Evolutionary conservation across 1,139 yeast species (phyloP).

Genomic region (Geotrichum bryndzae): DNA sequence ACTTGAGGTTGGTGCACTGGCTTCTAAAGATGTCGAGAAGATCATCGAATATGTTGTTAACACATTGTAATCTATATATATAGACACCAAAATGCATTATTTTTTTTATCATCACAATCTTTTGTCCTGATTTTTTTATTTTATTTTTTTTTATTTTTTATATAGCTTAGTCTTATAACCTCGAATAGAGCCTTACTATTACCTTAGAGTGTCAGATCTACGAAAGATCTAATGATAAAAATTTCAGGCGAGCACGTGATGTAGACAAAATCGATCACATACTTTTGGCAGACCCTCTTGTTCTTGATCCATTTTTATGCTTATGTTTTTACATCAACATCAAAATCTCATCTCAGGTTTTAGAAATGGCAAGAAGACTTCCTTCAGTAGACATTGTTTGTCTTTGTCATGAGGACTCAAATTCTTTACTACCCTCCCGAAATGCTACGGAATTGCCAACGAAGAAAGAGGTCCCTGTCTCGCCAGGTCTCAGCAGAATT

Average conservation of each 20-base stretch:
- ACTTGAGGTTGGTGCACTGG: slow-evolving; percentile 70
- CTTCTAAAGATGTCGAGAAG: slow-evolving; percentile 71
- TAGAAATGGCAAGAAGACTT: slow-evolving; percentile 4
- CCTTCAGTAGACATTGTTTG: slow-evolving; percentile 18
- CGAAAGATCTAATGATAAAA: no score
- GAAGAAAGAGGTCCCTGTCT: neutral
- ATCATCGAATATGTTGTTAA: slow-evolving; percentile 63
- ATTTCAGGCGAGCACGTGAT: neutral
- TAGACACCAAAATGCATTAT: neutral
- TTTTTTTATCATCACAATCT: neutral
- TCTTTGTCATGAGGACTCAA: slow-evolving; percentile 16
- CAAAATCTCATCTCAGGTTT: neutral
- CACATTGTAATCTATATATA: slow-evolving; percentile 21
- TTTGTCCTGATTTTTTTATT: no score
- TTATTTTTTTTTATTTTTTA: no score
- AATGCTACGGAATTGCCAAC: neutral
- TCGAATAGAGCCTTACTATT: no score
- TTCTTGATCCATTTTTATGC: neutral
- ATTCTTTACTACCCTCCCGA: neutral
- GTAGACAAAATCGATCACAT: neutral
- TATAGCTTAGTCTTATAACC: no score
- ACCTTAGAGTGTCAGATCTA: no score
- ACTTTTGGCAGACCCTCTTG: neutral
- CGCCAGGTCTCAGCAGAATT: neutral
- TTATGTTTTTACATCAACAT: neutral